A percentile compares a stretch with the other conserved stretches of the same genome.
phyloP scores from a whole-genome alignment of 345 rosid species.

The Gossypium turneri region DNA sequence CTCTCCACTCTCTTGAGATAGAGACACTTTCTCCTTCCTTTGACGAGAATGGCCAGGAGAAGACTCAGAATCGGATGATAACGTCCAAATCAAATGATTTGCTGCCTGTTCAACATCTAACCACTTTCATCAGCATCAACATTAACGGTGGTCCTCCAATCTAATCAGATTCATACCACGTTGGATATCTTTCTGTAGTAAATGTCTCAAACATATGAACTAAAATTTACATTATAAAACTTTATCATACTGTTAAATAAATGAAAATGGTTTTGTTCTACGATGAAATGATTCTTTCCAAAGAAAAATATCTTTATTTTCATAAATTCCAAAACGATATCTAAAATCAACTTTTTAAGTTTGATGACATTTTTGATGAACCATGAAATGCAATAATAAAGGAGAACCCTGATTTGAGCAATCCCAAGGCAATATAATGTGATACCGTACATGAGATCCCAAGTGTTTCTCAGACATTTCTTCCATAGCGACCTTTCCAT shows the following conservation, averaged over 20 bases:
- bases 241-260: not conserved
- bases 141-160: not conserved
- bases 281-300: not conserved
- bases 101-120: slow-evolving; percentile 34
- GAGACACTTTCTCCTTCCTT: slow-evolving; percentile 24
- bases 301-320: not conserved
- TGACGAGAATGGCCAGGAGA: slow-evolving; percentile 28
- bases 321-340: not conserved
- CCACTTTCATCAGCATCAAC: slow-evolving; percentile 17
- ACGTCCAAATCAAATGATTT: slow-evolving; percentile 35
- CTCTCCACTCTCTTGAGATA: slow-evolving; percentile 26
- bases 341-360: not conserved
- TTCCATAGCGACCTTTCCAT: slow-evolving; percentile 23
- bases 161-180: not conserved
- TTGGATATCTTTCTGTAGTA: not conserved
- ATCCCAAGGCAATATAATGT: not conserved
- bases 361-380: not conserved
- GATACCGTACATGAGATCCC: slow-evolving; percentile 32
- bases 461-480: slow-evolving; percentile 30
- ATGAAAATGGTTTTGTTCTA: not conserved
- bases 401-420: not conserved
- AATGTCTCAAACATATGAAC: not conserved
- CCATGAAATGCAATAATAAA: slow-evolving; percentile 1
- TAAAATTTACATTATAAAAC: not conserved
- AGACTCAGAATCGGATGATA: slow-evolving; percentile 83